Conservation (phyloP, 75 land plant species). For the Pinus albicaulis region DNA sequence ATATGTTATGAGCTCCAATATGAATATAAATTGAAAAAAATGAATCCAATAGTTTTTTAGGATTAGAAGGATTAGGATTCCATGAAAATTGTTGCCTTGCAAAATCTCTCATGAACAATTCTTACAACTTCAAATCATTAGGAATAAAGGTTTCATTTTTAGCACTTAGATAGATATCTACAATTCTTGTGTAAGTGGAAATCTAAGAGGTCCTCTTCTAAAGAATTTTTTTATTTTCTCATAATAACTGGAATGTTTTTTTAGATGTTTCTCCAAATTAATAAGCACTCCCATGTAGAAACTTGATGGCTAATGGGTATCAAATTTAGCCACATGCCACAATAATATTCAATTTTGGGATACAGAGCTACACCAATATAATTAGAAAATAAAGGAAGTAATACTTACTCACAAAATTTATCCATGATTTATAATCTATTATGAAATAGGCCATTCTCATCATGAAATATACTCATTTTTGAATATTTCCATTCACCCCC, state of each 20-base stretch:
- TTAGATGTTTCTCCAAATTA: slow-evolving; percentile 32
- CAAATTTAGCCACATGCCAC: slow-evolving; percentile 40
- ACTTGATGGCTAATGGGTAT: not conserved
- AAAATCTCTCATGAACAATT: slow-evolving; percentile 15
- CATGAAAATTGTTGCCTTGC: slow-evolving; percentile 33
- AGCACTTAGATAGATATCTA: slow-evolving; percentile 14
- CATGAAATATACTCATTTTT: slow-evolving; percentile 30
- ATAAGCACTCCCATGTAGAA: slow-evolving; percentile 17
- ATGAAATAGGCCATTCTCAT: slow-evolving; percentile 32
- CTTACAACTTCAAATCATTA: slow-evolving; percentile 47
- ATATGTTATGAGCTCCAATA: slow-evolving; percentile 34
- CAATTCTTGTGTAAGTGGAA: slow-evolving; percentile 17
- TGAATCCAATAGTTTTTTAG: slow-evolving; percentile 15
- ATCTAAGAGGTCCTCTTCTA: not conserved
- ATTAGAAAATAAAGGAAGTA: slow-evolving; percentile 25
- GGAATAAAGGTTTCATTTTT: slow-evolving; percentile 44
- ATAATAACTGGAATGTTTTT: slow-evolving; percentile 3
- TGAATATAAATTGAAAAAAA: slow-evolving; percentile 24
- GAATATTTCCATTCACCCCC: slow-evolving; percentile 6
- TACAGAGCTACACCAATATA: slow-evolving; percentile 18
- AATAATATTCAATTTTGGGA: slow-evolving; percentile 42
- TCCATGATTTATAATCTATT: slow-evolving; percentile 29
- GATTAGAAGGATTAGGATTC: slow-evolving; percentile 29
- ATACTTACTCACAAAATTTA: slow-evolving; percentile 15
- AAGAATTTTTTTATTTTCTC: slow-evolving; percentile 9